Evolutionary conservation across 768 basidiomycete genomes (phyloP), one percentile per base, ranked within the genome.

Genomic region (Boletus pseudopeckii): DNA sequence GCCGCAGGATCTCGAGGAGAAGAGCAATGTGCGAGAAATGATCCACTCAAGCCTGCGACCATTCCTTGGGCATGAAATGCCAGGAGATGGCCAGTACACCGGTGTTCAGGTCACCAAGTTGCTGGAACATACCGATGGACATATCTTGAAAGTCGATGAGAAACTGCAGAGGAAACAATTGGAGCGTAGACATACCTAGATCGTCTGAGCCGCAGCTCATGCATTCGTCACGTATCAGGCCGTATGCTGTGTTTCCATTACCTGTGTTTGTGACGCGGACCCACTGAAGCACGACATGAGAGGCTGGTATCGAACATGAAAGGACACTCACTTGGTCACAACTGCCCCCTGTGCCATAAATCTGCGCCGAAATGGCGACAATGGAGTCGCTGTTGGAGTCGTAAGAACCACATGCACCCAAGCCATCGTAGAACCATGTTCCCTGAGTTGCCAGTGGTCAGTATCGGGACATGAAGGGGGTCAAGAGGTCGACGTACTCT

Each of bases 391-490:
- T 76, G 64, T 79, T 65, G 34, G 45, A 67, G 64, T 86, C 79
- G 47, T 41, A 50, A 37, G 75, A 59, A 26, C 86, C 86, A 63
- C 88, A 90, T 68, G 87, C 86, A 41, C 86, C 88, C 24, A 75
- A 62, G 32, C 70, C 82, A 50, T 77, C 78, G 55, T 82, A 56
- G 65, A 80, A 90, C 80, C 79, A 90, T 33, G 87, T 90, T 38
- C 81, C 86, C 87, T 88, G 58, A 24, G 37, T 5, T 45, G 41
- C 48, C 51, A 40, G 40, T 45, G 30, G 20, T 67, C 32, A 56
- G 58, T 42, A 15, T 46, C 24, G 18, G 28, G 14, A 18, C 28
- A 26, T 17, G 14, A 7, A 32, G 22, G 30, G 14, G 7, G 18
- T 22, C 8, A 7, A 8, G 24, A 49, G 17, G 34, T 15, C 1